Evolutionary conservation across 2,329 filamentous ascomycete species (phyloP).

Genomic region (Phoma herbarum): DNA sequence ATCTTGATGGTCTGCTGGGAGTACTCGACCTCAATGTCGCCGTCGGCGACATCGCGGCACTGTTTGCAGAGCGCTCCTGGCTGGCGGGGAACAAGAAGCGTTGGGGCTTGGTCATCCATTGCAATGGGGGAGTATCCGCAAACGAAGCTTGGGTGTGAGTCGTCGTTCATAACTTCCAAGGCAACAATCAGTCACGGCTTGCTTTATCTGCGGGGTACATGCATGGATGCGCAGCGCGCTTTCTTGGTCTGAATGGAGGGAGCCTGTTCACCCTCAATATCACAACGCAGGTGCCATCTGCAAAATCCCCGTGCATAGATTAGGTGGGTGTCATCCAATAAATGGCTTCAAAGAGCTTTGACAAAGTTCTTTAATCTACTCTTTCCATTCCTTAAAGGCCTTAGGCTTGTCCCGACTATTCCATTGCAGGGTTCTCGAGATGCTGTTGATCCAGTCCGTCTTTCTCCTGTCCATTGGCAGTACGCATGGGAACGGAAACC

Average conservation of each 20-base stretch:
- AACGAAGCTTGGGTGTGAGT: not conserved
- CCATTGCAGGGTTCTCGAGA: conserved; percentile 81
- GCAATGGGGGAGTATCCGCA: not conserved
- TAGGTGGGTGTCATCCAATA: not conserved
- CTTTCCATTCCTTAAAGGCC: conserved; percentile 47
- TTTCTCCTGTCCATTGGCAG: conserved; percentile 72
- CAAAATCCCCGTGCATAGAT: too few species aligned
- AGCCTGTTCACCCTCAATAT: not conserved
- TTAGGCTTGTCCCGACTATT: conserved; percentile 83
- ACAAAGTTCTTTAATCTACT: conserved; percentile 16
- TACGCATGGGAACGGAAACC: conserved; percentile 82
- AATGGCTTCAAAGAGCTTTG: too few species aligned
- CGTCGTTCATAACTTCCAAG: not conserved
- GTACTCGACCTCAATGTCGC: not conserved
- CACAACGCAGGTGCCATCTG: not conserved
- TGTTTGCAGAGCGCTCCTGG: not conserved
- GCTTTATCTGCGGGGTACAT: not conserved
- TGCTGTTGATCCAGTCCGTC: conserved; percentile 85
- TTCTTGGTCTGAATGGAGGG: not conserved
- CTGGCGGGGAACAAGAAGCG: not conserved
- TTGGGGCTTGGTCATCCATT: not conserved
- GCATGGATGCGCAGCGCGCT: not conserved
- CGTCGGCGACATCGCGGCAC: not conserved
- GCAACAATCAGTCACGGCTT: not conserved
- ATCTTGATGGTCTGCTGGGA: not conserved